Base-by-base conservation (phyloP, 2,329 filamentous ascomycete genomes). In the Triangularia setosa region DNA sequence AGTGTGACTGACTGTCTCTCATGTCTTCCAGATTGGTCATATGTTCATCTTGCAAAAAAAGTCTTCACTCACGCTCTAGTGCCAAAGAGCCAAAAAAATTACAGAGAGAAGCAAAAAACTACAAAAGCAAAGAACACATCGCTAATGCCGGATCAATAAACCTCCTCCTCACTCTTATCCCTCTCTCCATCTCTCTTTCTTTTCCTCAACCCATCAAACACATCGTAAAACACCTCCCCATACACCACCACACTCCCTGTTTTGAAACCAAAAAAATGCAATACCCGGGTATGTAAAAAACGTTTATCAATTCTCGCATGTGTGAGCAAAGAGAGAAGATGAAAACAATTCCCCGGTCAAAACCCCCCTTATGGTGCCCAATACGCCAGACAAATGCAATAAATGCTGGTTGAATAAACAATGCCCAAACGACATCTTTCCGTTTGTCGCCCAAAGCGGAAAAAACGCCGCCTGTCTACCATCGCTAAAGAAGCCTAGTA, bases 341-440 rank as follows among this genome's bases (percentile, higher is more conserved):
- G 16, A 55, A 55, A 8, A 24, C 21, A 24, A 28, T 12, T 24
- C 35, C 58, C 24, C 58, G 12, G 57, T 48, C 9, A 23, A 48
- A 48, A 48, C 16, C 35, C n/a, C 40, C 40, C 33, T 63, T 58
- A 44, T 58, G 30, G 30, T 59, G 60, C 16, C 68, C 68, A 44
- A 25, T 64, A 65, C 69, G 67, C 69, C 69, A 64, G 56, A 59
- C 58, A 62, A 63, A 70, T 70, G 68, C 69, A 62, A 60, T 24
- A 25, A 55, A 55, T 27, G 52, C 21, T 27, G 52, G 52, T 55
- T 55, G 25, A 55, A 28, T 55, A 25, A 28, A 27, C 23, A 28
- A 28, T 48, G 21, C 5, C 28, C 48, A 54, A 27, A 11, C 23
- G 4, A 23, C 58, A 61, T 12, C 9, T 18, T 9, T 9, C 40